Conservation (phyloP, 1,284 basidiomycete species). For the Microbotryomycetes sp. region DNA sequence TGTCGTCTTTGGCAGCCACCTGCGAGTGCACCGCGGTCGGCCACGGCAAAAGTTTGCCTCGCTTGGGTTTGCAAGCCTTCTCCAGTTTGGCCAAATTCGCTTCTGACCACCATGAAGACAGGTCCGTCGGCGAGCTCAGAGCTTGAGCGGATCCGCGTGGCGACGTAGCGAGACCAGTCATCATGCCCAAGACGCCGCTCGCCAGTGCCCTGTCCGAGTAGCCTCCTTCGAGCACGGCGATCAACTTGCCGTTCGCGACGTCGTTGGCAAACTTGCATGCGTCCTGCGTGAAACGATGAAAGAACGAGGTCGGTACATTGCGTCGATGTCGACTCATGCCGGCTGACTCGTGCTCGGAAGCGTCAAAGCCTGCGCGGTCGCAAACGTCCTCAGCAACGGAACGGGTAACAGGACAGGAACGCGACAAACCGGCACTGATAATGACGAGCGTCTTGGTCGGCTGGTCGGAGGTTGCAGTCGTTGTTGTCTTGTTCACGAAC, state of each 20-base stretch:
- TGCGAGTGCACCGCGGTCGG: not conserved
- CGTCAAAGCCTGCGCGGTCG: conserved; percentile 71
- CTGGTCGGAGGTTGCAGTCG: conserved; percentile 1
- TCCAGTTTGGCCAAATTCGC: conserved; percentile 15
- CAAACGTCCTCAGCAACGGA: conserved; percentile 47
- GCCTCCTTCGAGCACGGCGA: conserved; percentile 89
- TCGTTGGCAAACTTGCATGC: conserved; percentile 58
- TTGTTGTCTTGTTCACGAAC: conserved; percentile 63
- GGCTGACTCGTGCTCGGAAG: conserved; percentile 80
- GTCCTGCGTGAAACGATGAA: conserved; percentile 72
- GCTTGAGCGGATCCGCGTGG: not conserved
- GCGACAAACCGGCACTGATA: conserved; percentile 57
- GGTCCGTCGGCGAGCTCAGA: not conserved
- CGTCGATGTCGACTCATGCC: conserved; percentile 89
- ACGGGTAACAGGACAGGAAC: not conserved
- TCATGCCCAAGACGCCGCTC: conserved; percentile 71
- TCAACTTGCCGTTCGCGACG: conserved; percentile 61
- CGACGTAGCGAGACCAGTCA: conserved; percentile 51
- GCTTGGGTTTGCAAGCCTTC: conserved; percentile 14
- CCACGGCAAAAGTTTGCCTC: not conserved
- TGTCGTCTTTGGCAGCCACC: not conserved
- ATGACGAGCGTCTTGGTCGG: conserved; percentile 67
- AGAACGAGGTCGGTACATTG: conserved; percentile 83
- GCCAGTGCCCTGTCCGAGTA: conserved; percentile 83
- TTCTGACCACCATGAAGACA: conserved; percentile 11